These are phyloP conservation scores for Stemphylium lycopersici DNA, from an alignment of 2,329 filamentous ascomycete species.

Conservation along the genomic window DNA sequence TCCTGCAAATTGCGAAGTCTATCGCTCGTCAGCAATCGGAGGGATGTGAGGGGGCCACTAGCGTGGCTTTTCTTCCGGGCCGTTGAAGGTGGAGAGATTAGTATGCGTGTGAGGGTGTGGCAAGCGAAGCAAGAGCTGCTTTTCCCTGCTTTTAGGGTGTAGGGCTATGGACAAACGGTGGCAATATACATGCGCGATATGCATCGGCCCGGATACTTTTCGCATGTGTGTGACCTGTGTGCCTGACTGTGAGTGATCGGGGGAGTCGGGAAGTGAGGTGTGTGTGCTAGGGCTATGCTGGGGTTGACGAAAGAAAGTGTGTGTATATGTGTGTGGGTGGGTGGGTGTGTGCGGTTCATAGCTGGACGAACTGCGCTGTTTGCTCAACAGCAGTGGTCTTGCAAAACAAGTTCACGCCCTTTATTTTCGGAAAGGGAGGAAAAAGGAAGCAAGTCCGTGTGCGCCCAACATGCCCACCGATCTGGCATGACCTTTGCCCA, in stretches of 20 bases:
- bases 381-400: neutral
- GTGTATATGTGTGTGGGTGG: no score
- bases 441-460: neutral
- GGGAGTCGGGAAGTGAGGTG: neutral
- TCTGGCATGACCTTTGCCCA: neutral
- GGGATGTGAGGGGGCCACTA: neutral
- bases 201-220: neutral
- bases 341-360: neutral
- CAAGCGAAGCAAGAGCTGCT: neutral
- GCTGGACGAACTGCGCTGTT: neutral
- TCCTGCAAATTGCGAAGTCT: neutral
- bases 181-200: neutral
- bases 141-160: neutral
- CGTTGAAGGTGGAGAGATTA: neutral
- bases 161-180: neutral
- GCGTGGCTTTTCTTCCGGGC: neutral
- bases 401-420: neutral
- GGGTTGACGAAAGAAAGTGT: neutral
- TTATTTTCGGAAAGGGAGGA: neutral
- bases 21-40: neutral
- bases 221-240: neutral
- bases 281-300: neutral
- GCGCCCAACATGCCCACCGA: neutral
- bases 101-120: neutral
- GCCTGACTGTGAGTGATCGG: slow-evolving; percentile 2